Evolutionary conservation across 1,139 yeast genomes (phyloP).

Genomic region (Groenewaldozyma auringiensis): DNA sequence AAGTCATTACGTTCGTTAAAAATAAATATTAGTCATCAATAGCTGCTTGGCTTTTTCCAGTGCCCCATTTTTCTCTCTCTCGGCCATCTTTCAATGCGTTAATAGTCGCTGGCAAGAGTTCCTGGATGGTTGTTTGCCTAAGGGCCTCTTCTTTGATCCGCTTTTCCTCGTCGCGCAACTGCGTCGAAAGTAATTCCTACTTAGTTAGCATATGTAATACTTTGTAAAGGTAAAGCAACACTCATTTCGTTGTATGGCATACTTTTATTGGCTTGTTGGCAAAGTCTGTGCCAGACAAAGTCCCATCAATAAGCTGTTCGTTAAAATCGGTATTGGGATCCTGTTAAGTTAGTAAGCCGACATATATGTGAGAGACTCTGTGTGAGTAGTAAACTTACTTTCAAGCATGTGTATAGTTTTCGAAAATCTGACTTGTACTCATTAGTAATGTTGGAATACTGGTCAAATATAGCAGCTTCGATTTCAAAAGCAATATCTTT

Average conservation of each 20-base stretch:
- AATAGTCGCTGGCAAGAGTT: constrained; percentile 23
- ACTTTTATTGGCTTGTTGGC: constrained; percentile 16
- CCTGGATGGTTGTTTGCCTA: constrained; percentile 18
- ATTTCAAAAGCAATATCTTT: constrained; percentile 14
- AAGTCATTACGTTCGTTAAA: too few species aligned
- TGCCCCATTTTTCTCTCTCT: constrained; percentile 43
- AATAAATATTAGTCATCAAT: constrained; percentile 26
- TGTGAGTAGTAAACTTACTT: constrained; percentile 6
- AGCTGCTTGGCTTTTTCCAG: constrained; percentile 41
- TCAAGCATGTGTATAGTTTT: constrained; percentile 16
- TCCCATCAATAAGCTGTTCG: constrained; percentile 11
- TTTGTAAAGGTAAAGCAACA: not conserved
- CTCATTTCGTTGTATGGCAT: too few species aligned
- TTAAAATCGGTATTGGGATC: constrained; percentile 17
- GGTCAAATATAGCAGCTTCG: constrained; percentile 14
- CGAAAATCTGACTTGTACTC: constrained; percentile 18
- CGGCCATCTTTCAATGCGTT: constrained; percentile 32
- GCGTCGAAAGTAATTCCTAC: constrained; percentile 17
- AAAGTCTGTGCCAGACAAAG: constrained; percentile 14
- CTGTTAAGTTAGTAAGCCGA: constrained; percentile 6
- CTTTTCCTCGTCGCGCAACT: constrained; percentile 17
- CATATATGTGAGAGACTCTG: not conserved
- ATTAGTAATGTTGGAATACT: constrained; percentile 11
- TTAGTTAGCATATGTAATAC: constrained; percentile 1
- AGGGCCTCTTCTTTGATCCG: constrained; percentile 19